A percentile compares a stretch with the other conserved stretches of the same genome.
phyloP scores from a whole-genome alignment of 2,329 filamentous ascomycete genomes.

The Neurospora sp. region DNA sequence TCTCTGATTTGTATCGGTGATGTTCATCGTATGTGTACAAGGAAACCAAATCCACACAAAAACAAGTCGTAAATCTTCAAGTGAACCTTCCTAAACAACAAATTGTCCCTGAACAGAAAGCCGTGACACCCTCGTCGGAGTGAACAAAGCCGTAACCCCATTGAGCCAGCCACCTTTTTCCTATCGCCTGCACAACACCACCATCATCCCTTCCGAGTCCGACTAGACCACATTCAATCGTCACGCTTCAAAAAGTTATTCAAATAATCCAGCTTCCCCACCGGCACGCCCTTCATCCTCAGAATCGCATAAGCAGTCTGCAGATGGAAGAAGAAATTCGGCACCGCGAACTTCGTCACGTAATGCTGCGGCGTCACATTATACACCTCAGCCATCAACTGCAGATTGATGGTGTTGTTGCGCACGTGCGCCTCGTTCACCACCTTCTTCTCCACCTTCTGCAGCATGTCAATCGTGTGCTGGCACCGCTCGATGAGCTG shows the following conservation, averaged over 20 bases:
- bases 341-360: conserved; percentile 34
- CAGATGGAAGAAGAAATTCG: conserved; percentile 53
- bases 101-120: not conserved
- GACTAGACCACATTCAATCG: not conserved
- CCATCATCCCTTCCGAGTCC: too few relatives aligned
- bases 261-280: conserved; percentile 49
- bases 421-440: conserved; percentile 15
- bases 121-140: not conserved
- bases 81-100: not conserved
- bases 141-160: not conserved
- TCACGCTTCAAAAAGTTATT: conserved; percentile 7
- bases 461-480: conserved; percentile 22
- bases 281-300: conserved; percentile 41
- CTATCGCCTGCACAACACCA: too few relatives aligned
- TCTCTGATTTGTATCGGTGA: not conserved
- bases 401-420: not conserved
- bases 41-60: not conserved
- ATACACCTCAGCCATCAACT: conserved; percentile 12
- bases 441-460: conserved; percentile 16
- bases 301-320: conserved; percentile 46
- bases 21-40: not conserved
- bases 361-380: conserved; percentile 25
- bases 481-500: conserved; percentile 22
- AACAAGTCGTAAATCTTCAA: not conserved
- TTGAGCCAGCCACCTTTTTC: not conserved